Percentiles rank a stretch among this genome's conserved stretches.
Conservation (phyloP, 768 basidiomycete genomes). For the Melanogaster broomeanus region DNA sequence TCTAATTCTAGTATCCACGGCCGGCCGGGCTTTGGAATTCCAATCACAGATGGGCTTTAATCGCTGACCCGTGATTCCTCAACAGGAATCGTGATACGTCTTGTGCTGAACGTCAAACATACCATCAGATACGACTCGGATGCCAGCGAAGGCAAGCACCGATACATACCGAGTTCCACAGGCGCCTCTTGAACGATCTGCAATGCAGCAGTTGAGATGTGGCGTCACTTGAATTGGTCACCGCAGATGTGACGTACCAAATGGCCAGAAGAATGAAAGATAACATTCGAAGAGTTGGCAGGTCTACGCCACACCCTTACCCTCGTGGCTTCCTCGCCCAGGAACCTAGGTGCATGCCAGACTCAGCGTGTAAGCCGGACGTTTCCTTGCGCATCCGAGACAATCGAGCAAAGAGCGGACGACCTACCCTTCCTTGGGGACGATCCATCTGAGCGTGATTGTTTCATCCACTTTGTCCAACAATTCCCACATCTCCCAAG, state of each 20-base stretch:
- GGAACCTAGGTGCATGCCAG: constrained; percentile 12
- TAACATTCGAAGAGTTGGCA: constrained; percentile 27
- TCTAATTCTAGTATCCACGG: too few species aligned
- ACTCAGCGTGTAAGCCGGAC: not conserved
- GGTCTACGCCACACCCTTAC: constrained; percentile 33
- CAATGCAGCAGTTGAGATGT: not conserved
- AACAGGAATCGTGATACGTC: constrained; percentile 28
- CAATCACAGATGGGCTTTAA: constrained; percentile 9
- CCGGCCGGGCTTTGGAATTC: too few species aligned
- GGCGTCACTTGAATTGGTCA: too few species aligned
- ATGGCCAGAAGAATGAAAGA: constrained; percentile 30
- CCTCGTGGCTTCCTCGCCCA: constrained; percentile 8
- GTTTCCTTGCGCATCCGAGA: not conserved
- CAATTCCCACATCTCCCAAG: constrained; percentile 30
- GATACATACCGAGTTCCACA: constrained; percentile 28
- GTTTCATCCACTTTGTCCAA: constrained; percentile 25
- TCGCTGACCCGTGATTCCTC: constrained; percentile 8
- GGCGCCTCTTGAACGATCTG: constrained; percentile 33
- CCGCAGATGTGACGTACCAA: constrained; percentile 22
- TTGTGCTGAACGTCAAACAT: constrained; percentile 13
- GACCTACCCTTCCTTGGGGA: constrained; percentile 24
- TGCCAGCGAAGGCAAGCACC: too few species aligned
- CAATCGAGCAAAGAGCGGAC: not conserved
- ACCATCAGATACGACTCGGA: too few species aligned
- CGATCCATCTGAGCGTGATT: constrained; percentile 31